Evolutionary conservation across 2,329 filamentous ascomycete genomes (phyloP), one percentile per base, ranked within the genome.

Genomic region (Botrytis elliptica): DNA sequence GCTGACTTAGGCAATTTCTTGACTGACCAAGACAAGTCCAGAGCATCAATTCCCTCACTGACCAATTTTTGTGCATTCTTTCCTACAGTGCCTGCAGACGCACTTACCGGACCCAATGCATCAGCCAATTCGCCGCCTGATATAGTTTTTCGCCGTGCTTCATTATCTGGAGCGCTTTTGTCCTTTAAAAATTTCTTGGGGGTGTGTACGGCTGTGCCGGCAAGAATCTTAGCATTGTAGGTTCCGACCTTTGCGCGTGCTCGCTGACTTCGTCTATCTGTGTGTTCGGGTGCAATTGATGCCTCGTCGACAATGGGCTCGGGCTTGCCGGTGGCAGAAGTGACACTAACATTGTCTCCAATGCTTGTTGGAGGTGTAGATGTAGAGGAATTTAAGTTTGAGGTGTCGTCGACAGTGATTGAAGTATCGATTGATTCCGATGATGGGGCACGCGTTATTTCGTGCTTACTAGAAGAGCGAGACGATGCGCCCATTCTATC

Each of bases 171-270:
- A 44, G 49, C n/a, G 20, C 66, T 52, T 22, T 70, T 73, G 25
- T 87, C 85, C 77, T 86, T 88, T 69, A 86, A 73, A 64, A 75
- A 80, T 71, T 80, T 80, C 74, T 75, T 79, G 1, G 80, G 79
- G 40, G 77, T 89, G 77, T 91, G 89, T 62, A 87, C 85, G 42
- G 87, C 86, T 66, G 88, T 92, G 77, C 90, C 90, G 74, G 86
- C 87, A 70, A 92, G 84, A 77, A 88, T 86, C 76, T 88, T 85
- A 25, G 92, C 83, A 78, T 93, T 93, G 83, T 93, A 93, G 25
- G 90, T 87, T 20, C 88, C 86, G 29, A 89, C 84, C 71, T 85
- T 86, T n/a, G 83, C 79, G 75, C 88, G 86, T 55, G 85, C 83
- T 78, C 90, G 88, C 77, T 86, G 86, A 75, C 87, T 85, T 73